Percentiles rank a stretch among this genome's conserved stretches.
These are phyloP conservation scores for Corymbia citriodora DNA, from an alignment of 441 rosid species.

Conservation along the genomic window DNA sequence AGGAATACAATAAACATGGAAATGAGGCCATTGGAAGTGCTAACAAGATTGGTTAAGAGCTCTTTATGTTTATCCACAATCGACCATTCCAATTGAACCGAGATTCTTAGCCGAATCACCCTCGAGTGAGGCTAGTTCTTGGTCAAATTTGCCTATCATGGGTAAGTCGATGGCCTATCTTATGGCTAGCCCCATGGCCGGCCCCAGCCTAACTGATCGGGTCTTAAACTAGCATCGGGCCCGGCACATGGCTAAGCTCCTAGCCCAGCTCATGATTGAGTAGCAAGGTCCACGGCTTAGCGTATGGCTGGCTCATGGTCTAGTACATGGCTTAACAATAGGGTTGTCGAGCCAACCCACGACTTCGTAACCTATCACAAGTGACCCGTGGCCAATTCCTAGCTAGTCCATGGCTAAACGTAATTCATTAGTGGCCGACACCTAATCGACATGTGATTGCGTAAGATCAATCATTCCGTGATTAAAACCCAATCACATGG, in stretches of 20 bases:
- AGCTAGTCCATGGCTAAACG: neutral
- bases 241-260: too few relatives aligned
- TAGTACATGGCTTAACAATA: too few relatives aligned
- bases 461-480: neutral
- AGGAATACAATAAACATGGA: neutral
- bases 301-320: too few relatives aligned
- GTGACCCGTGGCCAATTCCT: too few relatives aligned
- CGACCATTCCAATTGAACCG: rapidly evolving
- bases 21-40: neutral
- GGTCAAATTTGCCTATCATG: rapidly evolving
- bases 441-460: rapidly evolving
- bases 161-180: neutral
- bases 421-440: neutral
- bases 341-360: too few relatives aligned
- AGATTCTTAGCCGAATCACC: rapidly evolving
- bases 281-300: too few relatives aligned
- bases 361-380: too few relatives aligned
- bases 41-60: rapidly evolving
- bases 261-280: too few relatives aligned
- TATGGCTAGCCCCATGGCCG: neutral
- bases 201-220: too few relatives aligned
- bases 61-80: rapidly evolving
- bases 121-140: rapidly evolving
- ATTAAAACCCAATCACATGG: rapidly evolving
- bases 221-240: too few relatives aligned